Evolutionary conservation across 441 rosid species (phyloP).

Genomic region (Croton setiger): DNA sequence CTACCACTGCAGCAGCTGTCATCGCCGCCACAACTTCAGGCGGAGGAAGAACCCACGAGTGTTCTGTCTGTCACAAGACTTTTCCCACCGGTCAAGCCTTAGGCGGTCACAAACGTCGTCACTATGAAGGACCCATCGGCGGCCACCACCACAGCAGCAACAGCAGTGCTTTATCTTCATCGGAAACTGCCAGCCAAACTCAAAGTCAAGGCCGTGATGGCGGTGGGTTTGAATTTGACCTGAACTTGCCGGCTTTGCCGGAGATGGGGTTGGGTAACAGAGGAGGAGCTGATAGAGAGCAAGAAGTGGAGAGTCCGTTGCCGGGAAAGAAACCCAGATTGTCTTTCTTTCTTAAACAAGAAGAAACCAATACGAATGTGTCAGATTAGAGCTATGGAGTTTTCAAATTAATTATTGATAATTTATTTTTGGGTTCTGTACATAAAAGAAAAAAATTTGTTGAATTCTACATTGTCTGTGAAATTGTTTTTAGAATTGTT

Average conservation of each 20-base stretch:
- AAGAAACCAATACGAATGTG: constrained; percentile 5
- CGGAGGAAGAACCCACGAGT: constrained; percentile 60
- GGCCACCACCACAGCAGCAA: constrained; percentile 11
- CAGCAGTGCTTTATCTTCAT: constrained; percentile 25
- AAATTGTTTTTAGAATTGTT: neutral
- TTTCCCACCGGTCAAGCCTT: constrained; percentile 84
- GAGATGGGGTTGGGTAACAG: constrained; percentile 23
- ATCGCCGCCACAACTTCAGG: constrained; percentile 27
- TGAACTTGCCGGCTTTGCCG: constrained; percentile 51
- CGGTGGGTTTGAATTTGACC: constrained; percentile 50
- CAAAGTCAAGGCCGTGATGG: constrained; percentile 34
- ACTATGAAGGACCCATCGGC: constrained; percentile 61
- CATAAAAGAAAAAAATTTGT: constrained; percentile 26
- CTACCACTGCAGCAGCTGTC: constrained; percentile 12
- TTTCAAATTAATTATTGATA: neutral
- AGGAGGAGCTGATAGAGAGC: constrained; percentile 26
- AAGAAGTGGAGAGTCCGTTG: constrained; percentile 64
- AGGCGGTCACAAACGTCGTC: constrained; percentile 85
- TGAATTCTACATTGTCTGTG: constrained; percentile 21
- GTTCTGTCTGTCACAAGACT: constrained; percentile 65
- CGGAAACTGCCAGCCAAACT: constrained; percentile 32
- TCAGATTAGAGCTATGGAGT: neutral
- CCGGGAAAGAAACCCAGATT: constrained; percentile 55
- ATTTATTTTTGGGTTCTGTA: constrained; percentile 23
- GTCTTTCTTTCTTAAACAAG: constrained; percentile 29